Conservation (phyloP, 306 rosid genomes). For the Acacia acuminata region DNA sequence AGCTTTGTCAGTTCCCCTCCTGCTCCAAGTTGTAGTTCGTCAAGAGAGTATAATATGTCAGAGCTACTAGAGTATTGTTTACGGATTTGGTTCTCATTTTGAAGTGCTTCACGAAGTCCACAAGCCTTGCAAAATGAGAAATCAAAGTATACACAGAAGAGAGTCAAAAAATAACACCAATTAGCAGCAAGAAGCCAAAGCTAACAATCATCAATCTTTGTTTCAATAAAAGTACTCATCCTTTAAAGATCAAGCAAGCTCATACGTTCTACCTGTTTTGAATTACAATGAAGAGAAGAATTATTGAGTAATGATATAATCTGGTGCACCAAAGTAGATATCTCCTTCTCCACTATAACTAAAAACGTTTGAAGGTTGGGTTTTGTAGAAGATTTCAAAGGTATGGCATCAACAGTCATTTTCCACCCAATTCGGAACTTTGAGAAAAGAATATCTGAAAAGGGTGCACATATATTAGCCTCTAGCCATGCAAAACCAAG, state of each 20-base stretch:
- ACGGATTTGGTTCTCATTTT: constrained; percentile 75
- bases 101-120: constrained; percentile 74
- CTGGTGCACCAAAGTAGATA: constrained; percentile 56
- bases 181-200: constrained; percentile 23
- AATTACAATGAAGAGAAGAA: constrained; percentile 53
- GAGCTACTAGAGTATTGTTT: constrained; percentile 63
- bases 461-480: constrained; percentile 9
- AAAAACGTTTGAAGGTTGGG: constrained; percentile 79
- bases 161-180: constrained; percentile 8
- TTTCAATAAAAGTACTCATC: constrained; percentile 22
- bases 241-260: constrained; percentile 11
- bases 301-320: constrained; percentile 54
- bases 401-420: constrained; percentile 73
- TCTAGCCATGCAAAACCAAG: constrained; percentile 21
- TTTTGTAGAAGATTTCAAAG: constrained; percentile 58
- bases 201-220: constrained; percentile 24
- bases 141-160: constrained; percentile 12
- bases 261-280: constrained; percentile 67
- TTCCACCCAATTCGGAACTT: constrained; percentile 92
- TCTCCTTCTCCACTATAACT: constrained; percentile 81
- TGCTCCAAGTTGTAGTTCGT: constrained; percentile 72
- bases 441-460: constrained; percentile 76
- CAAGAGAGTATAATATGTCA: constrained; percentile 62
- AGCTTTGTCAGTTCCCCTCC: constrained; percentile 66
- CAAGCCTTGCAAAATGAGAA: constrained; percentile 47